Evolutionary conservation across 2,329 filamentous ascomycete species (phyloP), one percentile per base, ranked within the genome.

Genomic region (Aotearoamyces nothofagi): DNA sequence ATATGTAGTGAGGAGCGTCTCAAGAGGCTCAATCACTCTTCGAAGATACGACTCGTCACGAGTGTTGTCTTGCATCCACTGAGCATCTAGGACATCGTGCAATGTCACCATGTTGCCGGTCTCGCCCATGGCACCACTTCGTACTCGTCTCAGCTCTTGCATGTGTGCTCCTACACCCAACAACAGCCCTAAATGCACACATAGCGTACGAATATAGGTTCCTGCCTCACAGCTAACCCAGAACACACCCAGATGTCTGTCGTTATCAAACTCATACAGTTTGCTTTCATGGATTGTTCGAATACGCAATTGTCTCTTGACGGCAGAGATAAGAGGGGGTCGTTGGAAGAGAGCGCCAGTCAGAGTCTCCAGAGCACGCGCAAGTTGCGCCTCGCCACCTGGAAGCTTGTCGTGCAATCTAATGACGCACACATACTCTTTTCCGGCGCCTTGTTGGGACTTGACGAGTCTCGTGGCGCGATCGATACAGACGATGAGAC

Each of bases 181-280:
- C 24, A 74, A 55, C 33, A 74, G 59, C 56, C 82, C 81, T 44
- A 98, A 57, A 60, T 96, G 90, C 24, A 96, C 87, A 58, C 90
- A 96, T 26, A 98, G 75, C 20, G 90, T 98, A 65, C 90, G 81
- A 54, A 98, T 96, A 58, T 98, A 98, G 39, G 90, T 98, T 54
- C 90, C 90, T 33, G 84, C 90, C 61, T 98, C 90, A 58, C 90
- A 98, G 60, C 83, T 92, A 45, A 96, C 90, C 87, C 90, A 96
- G 70, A 98, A 98, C 32, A 96, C 87, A 56, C 81, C 90, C 20
- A 98, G 70, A 56, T 96, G 86, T 47, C 90, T 77, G 50, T 96
- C 87, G 52, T 98, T 96, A 64, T 98, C 90, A 53, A 96, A 98
- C 63, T 98, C 90, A 52, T 83, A 73, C 31, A 96, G 67, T 63